These are phyloP conservation scores for Camillea tinctor DNA, from an alignment of 2,329 filamentous ascomycete species.

Conservation along the genomic window DNA sequence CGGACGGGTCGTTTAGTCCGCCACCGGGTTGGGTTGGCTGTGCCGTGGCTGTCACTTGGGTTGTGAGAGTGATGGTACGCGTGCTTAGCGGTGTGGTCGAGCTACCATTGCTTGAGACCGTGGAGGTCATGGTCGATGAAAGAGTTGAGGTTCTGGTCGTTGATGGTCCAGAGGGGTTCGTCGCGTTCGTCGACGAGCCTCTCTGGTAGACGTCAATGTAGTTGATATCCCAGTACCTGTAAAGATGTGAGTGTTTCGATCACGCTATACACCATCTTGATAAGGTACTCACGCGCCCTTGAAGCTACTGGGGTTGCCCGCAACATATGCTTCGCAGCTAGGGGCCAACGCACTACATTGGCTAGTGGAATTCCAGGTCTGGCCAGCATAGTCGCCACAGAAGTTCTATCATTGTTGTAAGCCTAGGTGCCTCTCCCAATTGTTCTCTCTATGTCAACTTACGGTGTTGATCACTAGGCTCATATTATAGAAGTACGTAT, in stretches of 20 bases:
- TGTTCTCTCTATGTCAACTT: conserved; percentile 8
- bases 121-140: conserved; percentile 2
- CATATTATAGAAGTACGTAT: conserved; percentile 64
- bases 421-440: neutral
- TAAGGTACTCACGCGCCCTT: conserved; percentile 33
- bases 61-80: conserved; percentile 27
- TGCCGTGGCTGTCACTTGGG: conserved; percentile 15
- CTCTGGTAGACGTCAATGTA: conserved; percentile 49
- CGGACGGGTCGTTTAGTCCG: conserved; percentile 13
- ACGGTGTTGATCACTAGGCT: conserved; percentile 71
- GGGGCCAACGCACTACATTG: conserved; percentile 40
- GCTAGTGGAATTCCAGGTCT: conserved; percentile 40
- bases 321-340: conserved; percentile 48
- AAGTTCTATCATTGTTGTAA: conserved; percentile 52
- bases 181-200: conserved; percentile 7
- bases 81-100: conserved; percentile 20
- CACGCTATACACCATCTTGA: neutral
- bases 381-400: conserved; percentile 72
- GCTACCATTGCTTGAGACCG: conserved; percentile 5
- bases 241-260: neutral
- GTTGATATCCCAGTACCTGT: conserved; percentile 52
- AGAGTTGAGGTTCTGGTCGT: conserved; percentile 7
- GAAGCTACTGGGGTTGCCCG: conserved; percentile 43
- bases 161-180: conserved; percentile 6
- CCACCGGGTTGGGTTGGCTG: conserved; percentile 18